Percentiles rank a stretch among this genome's conserved stretches.
phyloP scores from a whole-genome alignment of 2,329 filamentous ascomycete species.

The Parafenestella ontariensis region DNA sequence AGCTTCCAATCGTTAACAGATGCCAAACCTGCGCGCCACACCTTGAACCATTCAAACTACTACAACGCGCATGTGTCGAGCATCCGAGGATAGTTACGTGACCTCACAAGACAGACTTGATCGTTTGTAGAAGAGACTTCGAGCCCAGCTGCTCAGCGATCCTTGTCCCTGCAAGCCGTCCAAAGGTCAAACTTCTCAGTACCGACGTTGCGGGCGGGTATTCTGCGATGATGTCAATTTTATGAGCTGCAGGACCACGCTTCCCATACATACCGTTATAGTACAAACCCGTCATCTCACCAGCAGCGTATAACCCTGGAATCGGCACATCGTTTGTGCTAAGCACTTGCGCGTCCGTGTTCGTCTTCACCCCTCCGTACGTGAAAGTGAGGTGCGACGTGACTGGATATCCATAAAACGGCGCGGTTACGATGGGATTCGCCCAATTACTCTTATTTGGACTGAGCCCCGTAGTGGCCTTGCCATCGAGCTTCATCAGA shows the following conservation, averaged over 20 bases:
- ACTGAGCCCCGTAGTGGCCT: slow-evolving; percentile 47
- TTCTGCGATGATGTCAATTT: slow-evolving; percentile 9
- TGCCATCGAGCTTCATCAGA: slow-evolving; percentile 52
- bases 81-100: no score
- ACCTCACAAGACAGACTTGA: slow-evolving; percentile 1
- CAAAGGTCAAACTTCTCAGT: slow-evolving; percentile 43
- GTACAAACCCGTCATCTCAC: slow-evolving; percentile 45
- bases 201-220: slow-evolving; percentile 46
- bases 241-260: background rate
- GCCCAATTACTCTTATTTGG: slow-evolving; percentile 53
- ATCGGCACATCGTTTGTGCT: slow-evolving; percentile 48
- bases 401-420: slow-evolving; percentile 49
- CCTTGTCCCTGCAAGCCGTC: slow-evolving; percentile 37
- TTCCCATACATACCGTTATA: slow-evolving; percentile 34
- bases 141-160: slow-evolving; percentile 28
- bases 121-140: slow-evolving; percentile 1
- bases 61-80: no score
- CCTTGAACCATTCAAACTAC: no score
- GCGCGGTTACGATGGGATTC: slow-evolving; percentile 46
- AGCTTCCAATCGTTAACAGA: no score
- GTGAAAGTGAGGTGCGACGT: slow-evolving; percentile 30
- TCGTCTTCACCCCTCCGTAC: slow-evolving; percentile 51
- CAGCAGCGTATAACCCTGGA: slow-evolving; percentile 36
- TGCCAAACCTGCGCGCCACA: no score
- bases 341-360: slow-evolving; percentile 49